Evolutionary conservation across 129 eudicot species (phyloP), one percentile per base, ranked within the genome.

Genomic region (Flaveria robusta): DNA sequence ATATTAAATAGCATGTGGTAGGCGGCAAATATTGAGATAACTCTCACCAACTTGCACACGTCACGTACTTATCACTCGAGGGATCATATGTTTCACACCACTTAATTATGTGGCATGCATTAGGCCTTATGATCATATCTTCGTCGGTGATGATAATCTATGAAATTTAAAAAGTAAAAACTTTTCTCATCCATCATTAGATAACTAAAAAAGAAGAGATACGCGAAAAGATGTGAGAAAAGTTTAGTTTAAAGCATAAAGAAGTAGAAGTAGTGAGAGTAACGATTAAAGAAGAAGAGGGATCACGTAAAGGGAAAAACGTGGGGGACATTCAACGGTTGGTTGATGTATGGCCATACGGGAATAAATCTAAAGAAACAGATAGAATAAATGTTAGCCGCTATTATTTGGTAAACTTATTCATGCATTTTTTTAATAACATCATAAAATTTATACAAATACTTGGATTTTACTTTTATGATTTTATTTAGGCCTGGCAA

Each of bases 1-100:
- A 42, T 42, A 42, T 7, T 1, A 19, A 75, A 65, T 63, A 58
- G 72, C 79, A 75, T 47, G 79, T 16, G 72, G 72, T n/a, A 50
- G 79, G 39, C 79, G 79, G 79, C 64, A 65, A 65, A 50, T 65
- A 65, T 41, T 18, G 23, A 62, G 63, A 75, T 20, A n/a, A 59
- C 24, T 72, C 50, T 64, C 55, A 74, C 31, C 79, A 31, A 64
- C 73, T 64, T 65, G 66, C 63, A 62, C 42, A 74, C 73, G 73
- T 65, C 51, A 65, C 65, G 34, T 71, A 75, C 80, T 65, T 43
- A 19, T 50, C 52, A 75, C 72, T 63, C 73, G 29, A 19, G 20
- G 27, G 37, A 23, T 23, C 39, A 59, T 59, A 12, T 59, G 37
- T 59, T 22, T 20, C 66, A 24, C 66, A 59, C 66, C 66, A 59